These are phyloP conservation scores for Coemansia furcata DNA, from an alignment of 192 early-diverging fungal species.

Conservation along the genomic window DNA sequence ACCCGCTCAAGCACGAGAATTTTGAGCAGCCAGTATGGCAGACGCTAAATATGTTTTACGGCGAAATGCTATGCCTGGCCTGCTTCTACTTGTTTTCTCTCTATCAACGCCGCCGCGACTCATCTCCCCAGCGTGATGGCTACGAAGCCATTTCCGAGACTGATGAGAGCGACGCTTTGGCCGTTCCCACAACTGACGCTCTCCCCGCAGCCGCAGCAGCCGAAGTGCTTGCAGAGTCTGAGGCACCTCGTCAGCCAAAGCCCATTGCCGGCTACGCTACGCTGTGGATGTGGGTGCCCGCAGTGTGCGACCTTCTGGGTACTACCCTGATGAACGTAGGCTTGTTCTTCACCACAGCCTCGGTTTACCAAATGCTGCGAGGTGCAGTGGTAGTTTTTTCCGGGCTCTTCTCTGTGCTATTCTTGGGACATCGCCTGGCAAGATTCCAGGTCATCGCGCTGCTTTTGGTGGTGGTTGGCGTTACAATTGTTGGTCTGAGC, in stretches of 20 bases:
- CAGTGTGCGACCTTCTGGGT: conserved; percentile 68
- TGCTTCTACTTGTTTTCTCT: conserved; percentile 57
- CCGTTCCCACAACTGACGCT: conserved; percentile 32
- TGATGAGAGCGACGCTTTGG: conserved; percentile 12
- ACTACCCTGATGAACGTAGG: conserved; percentile 96
- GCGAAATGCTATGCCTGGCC: conserved; percentile 80
- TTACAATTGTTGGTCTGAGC: conserved; percentile 85
- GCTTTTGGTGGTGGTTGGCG: conserved; percentile 75
- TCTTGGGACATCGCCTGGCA: conserved; percentile 76
- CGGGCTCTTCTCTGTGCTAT: conserved; percentile 82
- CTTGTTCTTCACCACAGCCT: conserved; percentile 85
- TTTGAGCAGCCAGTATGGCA: conserved; percentile 99
- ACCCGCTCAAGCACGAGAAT: conserved; percentile 61
- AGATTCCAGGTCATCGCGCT: conserved; percentile 83
- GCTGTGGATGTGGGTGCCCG: conserved; percentile 65
- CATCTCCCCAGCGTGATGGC: conserved; percentile 8
- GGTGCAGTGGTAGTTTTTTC: conserved; percentile 96
- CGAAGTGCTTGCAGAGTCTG: background rate
- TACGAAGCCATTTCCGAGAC: conserved; percentile 37
- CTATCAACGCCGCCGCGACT: conserved; percentile 20
- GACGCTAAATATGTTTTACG: conserved; percentile 97
- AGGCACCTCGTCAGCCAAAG: conserved; percentile 20
- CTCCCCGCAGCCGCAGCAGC: conserved; percentile 7
- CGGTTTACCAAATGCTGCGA: conserved; percentile 94
- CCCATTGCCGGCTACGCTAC: conserved; percentile 55